A percentile compares a stretch with the other conserved stretches of the same genome.
Conservation (phyloP, 257 asterid species). For the Asclepias syriaca region DNA sequence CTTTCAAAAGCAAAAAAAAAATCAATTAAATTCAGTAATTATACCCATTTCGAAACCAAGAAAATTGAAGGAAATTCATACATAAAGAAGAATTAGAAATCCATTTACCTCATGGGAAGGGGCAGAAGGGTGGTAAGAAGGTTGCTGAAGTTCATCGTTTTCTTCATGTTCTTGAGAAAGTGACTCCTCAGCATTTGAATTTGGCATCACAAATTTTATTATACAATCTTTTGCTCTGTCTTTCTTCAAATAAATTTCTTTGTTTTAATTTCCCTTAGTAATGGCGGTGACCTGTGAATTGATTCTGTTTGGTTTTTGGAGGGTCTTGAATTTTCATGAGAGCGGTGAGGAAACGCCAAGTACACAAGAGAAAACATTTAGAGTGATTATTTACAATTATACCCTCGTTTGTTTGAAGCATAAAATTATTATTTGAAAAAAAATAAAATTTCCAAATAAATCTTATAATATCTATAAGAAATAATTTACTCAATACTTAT, state of each 20-base stretch:
- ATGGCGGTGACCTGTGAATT: too few species aligned
- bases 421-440: too few species aligned
- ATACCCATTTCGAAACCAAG: neutral
- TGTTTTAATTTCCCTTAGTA: neutral
- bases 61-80: neutral
- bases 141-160: constrained; percentile 26
- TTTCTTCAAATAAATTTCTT: neutral
- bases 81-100: neutral
- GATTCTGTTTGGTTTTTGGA: neutral
- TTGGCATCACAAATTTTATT: constrained; percentile 26
- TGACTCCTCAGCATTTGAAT: constrained; percentile 21
- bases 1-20: too few species aligned
- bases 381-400: neutral
- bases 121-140: constrained; percentile 67
- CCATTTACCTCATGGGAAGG: constrained; percentile 64
- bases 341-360: too few species aligned
- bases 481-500: too few species aligned
- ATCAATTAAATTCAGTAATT: neutral
- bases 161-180: constrained; percentile 21
- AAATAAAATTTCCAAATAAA: too few species aligned
- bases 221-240: neutral
- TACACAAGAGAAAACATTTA: neutral
- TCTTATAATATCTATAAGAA: too few species aligned
- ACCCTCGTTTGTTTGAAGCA: too few species aligned
- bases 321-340: neutral